Conservation (phyloP, 202 grass and related monocot genomes). For the Schoenoplectus tabernaemontani region DNA sequence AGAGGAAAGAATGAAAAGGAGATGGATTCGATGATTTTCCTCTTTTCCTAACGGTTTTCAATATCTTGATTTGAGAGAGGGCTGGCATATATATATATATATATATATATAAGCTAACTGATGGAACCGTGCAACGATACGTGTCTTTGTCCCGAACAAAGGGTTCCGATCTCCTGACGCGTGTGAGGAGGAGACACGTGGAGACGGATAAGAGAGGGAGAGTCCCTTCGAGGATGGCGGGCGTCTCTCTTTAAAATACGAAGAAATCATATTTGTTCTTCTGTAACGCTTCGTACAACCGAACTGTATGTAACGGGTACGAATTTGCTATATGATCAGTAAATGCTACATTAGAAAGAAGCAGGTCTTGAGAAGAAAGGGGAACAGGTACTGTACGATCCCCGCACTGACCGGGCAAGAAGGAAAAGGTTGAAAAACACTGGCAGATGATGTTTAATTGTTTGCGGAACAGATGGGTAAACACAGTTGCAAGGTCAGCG, state of each 20-base stretch:
- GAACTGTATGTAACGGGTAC: neutral
- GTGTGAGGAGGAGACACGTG: slow-evolving; percentile 33
- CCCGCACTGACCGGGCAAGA: neutral
- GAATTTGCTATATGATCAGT: neutral
- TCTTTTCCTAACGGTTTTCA: neutral
- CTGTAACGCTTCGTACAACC: neutral
- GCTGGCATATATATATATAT: too few species aligned
- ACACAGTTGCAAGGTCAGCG: neutral
- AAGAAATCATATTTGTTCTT: neutral
- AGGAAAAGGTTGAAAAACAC: neutral
- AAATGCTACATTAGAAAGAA: neutral
- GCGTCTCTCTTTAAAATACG: slow-evolving; percentile 10
- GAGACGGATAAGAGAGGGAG: neutral
- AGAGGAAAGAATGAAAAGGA: neutral
- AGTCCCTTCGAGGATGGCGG: slow-evolving; percentile 25
- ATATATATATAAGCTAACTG: slow-evolving; percentile 29
- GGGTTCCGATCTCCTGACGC: slow-evolving; percentile 17
- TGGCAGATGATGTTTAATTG: too few species aligned
- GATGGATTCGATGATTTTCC: neutral
- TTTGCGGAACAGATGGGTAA: slow-evolving; percentile 19
- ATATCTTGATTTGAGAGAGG: slow-evolving; percentile 3
- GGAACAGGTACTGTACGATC: slow-evolving; percentile 12
- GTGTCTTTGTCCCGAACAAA: slow-evolving; percentile 15
- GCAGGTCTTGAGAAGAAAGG: neutral
- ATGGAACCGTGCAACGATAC: neutral